Conservation (phyloP, 1,284 basidiomycete genomes). For the Trichosporon sp. region DNA sequence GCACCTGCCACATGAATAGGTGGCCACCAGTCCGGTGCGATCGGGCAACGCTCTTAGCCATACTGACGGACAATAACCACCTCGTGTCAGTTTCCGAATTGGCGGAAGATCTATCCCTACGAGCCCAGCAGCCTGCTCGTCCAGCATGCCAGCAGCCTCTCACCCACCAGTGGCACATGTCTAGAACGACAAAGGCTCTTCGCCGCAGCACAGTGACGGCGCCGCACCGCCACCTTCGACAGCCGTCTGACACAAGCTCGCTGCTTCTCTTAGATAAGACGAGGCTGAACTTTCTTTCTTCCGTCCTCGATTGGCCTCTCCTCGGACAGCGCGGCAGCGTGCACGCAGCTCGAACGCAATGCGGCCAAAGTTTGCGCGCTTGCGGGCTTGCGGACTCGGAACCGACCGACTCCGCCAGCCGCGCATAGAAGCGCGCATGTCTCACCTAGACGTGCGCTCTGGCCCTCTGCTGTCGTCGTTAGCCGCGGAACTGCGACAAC, state of each 20-base stretch:
- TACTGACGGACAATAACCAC: not conserved
- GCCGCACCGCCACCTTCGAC: not conserved
- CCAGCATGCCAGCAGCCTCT: no score
- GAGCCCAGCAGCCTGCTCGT: no score
- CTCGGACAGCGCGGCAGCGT: no score
- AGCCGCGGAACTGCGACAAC: not conserved
- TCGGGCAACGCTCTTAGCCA: not conserved
- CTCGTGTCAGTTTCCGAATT: no score
- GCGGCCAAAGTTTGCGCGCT: no score
- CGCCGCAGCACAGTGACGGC: no score
- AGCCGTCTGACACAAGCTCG: not conserved
- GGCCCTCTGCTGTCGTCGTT: no score
- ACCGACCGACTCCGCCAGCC: no score
- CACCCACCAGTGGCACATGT: not conserved
- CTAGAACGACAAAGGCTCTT: not conserved
- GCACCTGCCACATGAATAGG: not conserved
- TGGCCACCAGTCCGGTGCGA: not conserved
- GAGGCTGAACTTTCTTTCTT: not conserved
- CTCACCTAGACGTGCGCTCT: not conserved
- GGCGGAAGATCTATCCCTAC: no score
- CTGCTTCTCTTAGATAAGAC: not conserved
- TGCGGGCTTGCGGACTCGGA: no score
- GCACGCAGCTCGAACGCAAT: no score
- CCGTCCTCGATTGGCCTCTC: no score
- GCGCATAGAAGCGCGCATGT: not conserved